Evolutionary conservation across 306 rosid species (phyloP).

Genomic region (Dalbergia cochinchinensis): DNA sequence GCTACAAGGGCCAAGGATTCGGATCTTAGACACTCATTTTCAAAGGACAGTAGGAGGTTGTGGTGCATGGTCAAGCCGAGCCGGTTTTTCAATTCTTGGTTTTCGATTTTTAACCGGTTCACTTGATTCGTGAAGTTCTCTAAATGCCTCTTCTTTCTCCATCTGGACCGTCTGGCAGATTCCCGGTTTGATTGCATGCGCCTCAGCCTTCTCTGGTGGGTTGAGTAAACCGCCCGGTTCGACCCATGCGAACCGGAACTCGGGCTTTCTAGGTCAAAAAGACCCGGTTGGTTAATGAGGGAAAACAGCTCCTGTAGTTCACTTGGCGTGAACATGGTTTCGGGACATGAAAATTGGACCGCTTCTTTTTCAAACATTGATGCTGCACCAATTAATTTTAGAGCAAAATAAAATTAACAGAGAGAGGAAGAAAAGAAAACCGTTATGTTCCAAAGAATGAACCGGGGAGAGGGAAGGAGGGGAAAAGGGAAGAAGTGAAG

Average conservation of each 20-base stretch:
- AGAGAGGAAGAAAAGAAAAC: constrained; percentile 1
- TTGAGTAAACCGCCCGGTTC: constrained; percentile 53
- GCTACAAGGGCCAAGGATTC: constrained; percentile 58
- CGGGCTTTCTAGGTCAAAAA: constrained; percentile 35
- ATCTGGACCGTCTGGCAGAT: constrained; percentile 75
- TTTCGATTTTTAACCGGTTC: constrained; percentile 54
- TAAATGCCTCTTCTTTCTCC: constrained; percentile 71
- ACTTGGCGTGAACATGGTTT: constrained; percentile 28
- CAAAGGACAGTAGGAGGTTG: constrained; percentile 47
- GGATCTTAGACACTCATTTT: constrained; percentile 61
- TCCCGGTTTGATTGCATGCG: constrained; percentile 74
- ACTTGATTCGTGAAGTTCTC: constrained; percentile 58
- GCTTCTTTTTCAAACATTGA: constrained; percentile 46
- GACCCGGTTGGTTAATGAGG: constrained; percentile 49
- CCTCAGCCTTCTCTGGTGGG: constrained; percentile 55
- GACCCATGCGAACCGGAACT: constrained; percentile 69
- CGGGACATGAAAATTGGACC: constrained; percentile 37
- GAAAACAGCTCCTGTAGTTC: constrained; percentile 64
- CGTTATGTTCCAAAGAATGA: constrained; percentile 34
- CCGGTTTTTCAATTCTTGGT: constrained; percentile 63
- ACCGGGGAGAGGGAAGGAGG: constrained; percentile 57
- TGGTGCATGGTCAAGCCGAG: constrained; percentile 49
- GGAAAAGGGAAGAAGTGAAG: constrained; percentile 72
- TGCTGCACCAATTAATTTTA: not conserved
- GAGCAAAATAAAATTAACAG: not conserved